Evolutionary conservation across 345 rosid species (phyloP).

Genomic region (Populus alba): DNA sequence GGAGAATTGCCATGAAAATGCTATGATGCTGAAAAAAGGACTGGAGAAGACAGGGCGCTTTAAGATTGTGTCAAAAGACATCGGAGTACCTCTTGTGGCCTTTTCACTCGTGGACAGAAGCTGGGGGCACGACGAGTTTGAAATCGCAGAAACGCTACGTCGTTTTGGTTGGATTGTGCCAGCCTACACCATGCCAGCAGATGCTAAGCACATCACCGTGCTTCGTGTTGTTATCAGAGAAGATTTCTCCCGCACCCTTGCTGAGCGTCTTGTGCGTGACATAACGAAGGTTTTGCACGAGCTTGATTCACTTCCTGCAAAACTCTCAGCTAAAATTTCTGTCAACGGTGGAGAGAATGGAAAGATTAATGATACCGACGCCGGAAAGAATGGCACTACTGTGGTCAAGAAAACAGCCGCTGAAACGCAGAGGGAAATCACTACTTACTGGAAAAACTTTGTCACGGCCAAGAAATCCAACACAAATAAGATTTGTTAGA

Average conservation of each 20-base stretch:
- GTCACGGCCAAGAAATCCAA: conserved; percentile 48
- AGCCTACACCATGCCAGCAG: conserved; percentile 85
- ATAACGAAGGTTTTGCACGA: conserved; percentile 72
- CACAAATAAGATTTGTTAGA: conserved; percentile 58
- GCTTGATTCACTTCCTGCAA: conserved; percentile 62
- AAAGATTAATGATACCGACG: conserved; percentile 7
- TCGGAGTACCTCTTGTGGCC: conserved; percentile 85
- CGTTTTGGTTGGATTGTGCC: conserved; percentile 98
- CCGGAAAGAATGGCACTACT: conserved; percentile 7
- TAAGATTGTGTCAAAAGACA: conserved; percentile 74
- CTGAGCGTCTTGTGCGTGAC: conserved; percentile 81
- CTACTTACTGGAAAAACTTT: conserved; percentile 68
- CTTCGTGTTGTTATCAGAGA: conserved; percentile 87
- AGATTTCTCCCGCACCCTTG: conserved; percentile 86
- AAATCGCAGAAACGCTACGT: conserved; percentile 72
- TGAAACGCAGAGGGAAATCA: conserved; percentile 65
- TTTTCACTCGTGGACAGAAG: conserved; percentile 77
- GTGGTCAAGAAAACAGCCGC: conserved; percentile 58
- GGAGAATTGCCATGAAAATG: conserved; percentile 84
- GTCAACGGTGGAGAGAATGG: conserved; percentile 16
- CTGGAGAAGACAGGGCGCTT: conserved; percentile 67
- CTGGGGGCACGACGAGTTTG: conserved; percentile 60
- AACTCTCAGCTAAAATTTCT: conserved; percentile 37
- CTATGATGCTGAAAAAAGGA: conserved; percentile 65
- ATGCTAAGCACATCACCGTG: conserved; percentile 86